Base-by-base conservation (phyloP, 1,284 basidiomycete genomes). In the Ustilago shanxiensis region DNA sequence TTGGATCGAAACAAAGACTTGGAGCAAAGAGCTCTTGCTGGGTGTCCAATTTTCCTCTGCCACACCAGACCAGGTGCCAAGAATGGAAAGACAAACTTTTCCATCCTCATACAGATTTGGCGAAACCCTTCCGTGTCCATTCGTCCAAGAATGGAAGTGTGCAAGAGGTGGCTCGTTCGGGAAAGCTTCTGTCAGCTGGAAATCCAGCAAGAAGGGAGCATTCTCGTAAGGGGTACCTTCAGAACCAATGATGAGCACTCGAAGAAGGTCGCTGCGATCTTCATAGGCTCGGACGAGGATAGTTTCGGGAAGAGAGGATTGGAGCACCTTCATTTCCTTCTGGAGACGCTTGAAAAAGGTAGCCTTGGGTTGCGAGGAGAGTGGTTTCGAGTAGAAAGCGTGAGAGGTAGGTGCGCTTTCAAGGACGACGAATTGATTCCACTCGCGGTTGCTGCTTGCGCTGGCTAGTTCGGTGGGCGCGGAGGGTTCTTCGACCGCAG, bases 151-250 rank as follows among this genome's bases (percentile, higher is more conserved):
- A 68, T 92, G 89, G 87, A 97, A 98, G 87, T 94, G 92, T 4
- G 95, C 95, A 49, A 91, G 88, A 0, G 95, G 95, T 6, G 95
- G 94, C 74, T 90, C 91, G 78, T 92, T 89, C 2, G 95, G 95
- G 86, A 95, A 98, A 82, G 85, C 87, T 2, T 66, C 28, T 1
- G 92, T 91, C 29, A 96, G 89, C 89, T 92, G 92, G 90, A 95
- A 94, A 87, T 98, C 95, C 68, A 97, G 95, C 31, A 97, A 91
- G 86, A 97, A 95, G 0, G 95, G 95, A 22, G 94, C 94, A 86
- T 96, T 92, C 85, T 94, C 91, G 81, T 72, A 80, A 44, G 95
- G 95, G 9, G 95, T 98, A 69, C 95, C 95, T 81, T 93, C 91
- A 66, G 95, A 94, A 13, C 95, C 95, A 76, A 98, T 92, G 79